Evolutionary conservation across 192 early-diverging fungal species (phyloP), one percentile per base, ranked within the genome.

Genomic region (Rhizophagus sp.): DNA sequence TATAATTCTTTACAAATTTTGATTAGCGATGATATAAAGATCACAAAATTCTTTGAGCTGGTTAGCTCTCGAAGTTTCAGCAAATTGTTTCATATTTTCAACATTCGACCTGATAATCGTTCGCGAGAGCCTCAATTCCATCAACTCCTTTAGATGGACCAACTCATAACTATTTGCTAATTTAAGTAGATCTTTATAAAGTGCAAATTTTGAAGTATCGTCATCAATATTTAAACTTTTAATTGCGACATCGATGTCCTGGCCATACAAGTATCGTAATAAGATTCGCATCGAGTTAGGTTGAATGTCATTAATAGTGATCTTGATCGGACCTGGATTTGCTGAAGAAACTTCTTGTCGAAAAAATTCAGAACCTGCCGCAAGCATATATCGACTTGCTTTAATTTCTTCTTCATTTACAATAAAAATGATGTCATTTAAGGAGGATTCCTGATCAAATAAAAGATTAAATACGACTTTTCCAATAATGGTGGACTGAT

Each of bases 381-480:
- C 61, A 12, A 76, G 74, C 17, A 62, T 22, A 24, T 39, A 62
- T 76, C 74, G 52, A 63, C 24, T 76, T 61, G 74, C 34, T 24
- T 24, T n/a, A 25, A 76, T 63, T 24, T n/a, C 10, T 62, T 76
- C 57, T 5, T 50, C 61, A 13, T 41, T 34, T 11, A 76, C 62
- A 63, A 34, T 41, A 63, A 76, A 76, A 27, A 36, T 22, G 8
- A 63, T 34, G 4, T 76, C 74, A 44, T 76, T 61, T n/a, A 76
- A 39, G 4, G 25, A 50, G 30, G 0, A 39, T 39, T 15, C 8
- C 12, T 44, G n/a, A 63, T 62, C 62, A 7, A 62, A 44, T 63
- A 76, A 24, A 76, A 41, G 15, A 25, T 62, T 22, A 12, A 62
- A 19, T 5, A 3, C 4, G 2, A 3, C 36, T n/a, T n/a, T 41